These are phyloP conservation scores for Coemansia sp. DNA, from an alignment of 192 early-diverging fungal genomes.

Conservation along the genomic window DNA sequence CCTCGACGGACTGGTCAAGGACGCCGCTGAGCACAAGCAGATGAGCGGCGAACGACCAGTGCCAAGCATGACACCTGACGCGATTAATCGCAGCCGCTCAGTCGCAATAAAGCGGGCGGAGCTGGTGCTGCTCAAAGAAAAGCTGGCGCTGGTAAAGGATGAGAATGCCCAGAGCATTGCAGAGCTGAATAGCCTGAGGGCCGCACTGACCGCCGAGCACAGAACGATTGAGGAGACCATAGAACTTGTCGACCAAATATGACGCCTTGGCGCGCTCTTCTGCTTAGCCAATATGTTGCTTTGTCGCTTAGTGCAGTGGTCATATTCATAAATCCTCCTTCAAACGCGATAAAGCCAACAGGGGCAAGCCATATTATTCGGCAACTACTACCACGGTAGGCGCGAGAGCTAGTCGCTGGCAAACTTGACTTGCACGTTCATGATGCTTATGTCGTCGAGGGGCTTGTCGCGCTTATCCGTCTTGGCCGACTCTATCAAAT, in stretches of 20 bases:
- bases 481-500: slow-evolving; percentile 79
- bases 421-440: slow-evolving; percentile 57
- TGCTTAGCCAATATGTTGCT: no score
- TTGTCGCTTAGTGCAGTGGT: no score
- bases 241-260: slow-evolving; percentile 7
- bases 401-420: no score
- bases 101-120: slow-evolving; percentile 44
- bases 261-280: no score
- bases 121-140: slow-evolving; percentile 30
- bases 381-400: no score
- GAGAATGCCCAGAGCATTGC: slow-evolving; percentile 27
- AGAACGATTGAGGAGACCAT: slow-evolving; percentile 16
- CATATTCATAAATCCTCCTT: no score
- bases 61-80: slow-evolving; percentile 40
- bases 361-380: no score
- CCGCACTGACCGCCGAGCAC: slow-evolving; percentile 19
- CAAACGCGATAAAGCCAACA: no score
- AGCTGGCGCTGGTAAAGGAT: slow-evolving; percentile 20
- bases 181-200: slow-evolving; percentile 12
- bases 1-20: slow-evolving; percentile 44
- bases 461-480: slow-evolving; percentile 85
- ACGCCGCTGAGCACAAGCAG: slow-evolving; percentile 31
- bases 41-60: slow-evolving; percentile 9
- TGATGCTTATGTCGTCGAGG: slow-evolving; percentile 56
- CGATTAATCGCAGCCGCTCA: slow-evolving; percentile 43